A percentile compares a stretch with the other conserved stretches of the same genome.
phyloP scores from a whole-genome alignment of 306 rosid species.

The barrel medic (Medicago truncatula) region MtrunA17r5.0-ANR NC_053044.1:35054001-35054500 shows the following conservation, averaged over 20 bases:
- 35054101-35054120: constrained; percentile 43
- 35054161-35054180: constrained; percentile 84
- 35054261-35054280: constrained; percentile 64
- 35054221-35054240: constrained; percentile 93
- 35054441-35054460: constrained; percentile 62
- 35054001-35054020: constrained; percentile 74
- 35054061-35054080: constrained; percentile 72
- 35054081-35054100: constrained; percentile 60
- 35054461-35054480: constrained; percentile 77
- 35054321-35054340: constrained; percentile 69
- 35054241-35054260: constrained; percentile 78
- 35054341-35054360: constrained; percentile 93
- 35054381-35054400: constrained; percentile 90
- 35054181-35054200: constrained; percentile 76
- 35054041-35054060: constrained; percentile 86
- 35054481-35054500: constrained; percentile 90
- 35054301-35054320: constrained; percentile 90
- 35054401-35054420: constrained; percentile 80
- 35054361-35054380: constrained; percentile 94
- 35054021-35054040: constrained; percentile 81
- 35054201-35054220: constrained; percentile 94
- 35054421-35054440: constrained; percentile 77
- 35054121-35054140: constrained; percentile 63
- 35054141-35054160: constrained; percentile 78
- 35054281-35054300: constrained; percentile 88